Evolutionary conservation across 495 filamentous ascomycete genomes (phyloP).

Genomic region (Penicillium pulvis): DNA sequence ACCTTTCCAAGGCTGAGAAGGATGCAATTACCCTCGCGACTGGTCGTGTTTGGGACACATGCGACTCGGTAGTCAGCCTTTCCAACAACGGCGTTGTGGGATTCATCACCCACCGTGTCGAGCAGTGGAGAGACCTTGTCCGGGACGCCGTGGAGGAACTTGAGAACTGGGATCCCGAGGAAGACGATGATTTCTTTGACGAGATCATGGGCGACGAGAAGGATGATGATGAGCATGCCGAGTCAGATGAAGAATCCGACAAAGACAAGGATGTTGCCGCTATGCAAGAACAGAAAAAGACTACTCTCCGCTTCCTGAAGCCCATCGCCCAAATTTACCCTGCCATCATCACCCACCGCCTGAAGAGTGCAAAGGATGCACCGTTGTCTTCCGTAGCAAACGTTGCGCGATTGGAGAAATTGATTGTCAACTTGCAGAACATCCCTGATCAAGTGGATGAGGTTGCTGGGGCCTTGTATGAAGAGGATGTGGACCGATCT

Average conservation of each 20-base stretch:
- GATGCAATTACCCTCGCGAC: slow-evolving; percentile 43
- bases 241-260: slow-evolving; percentile 22
- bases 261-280: slow-evolving; percentile 33
- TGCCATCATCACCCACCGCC: slow-evolving; percentile 37
- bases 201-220: slow-evolving; percentile 39
- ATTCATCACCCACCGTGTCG: slow-evolving; percentile 60
- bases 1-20: slow-evolving; percentile 39
- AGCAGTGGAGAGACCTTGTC: slow-evolving; percentile 69
- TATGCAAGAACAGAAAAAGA: slow-evolving; percentile 41
- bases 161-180: slow-evolving; percentile 80
- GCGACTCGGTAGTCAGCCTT: slow-evolving; percentile 67
- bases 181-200: slow-evolving; percentile 55
- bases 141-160: slow-evolving; percentile 82
- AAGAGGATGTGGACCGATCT: slow-evolving; percentile 35
- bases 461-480: slow-evolving; percentile 51
- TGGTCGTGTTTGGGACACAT: slow-evolving; percentile 62
- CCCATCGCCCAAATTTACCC: slow-evolving; percentile 46
- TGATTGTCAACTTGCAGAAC: slow-evolving; percentile 35
- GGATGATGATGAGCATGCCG: slow-evolving; percentile 48
- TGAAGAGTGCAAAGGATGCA: slow-evolving; percentile 31
- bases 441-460: slow-evolving; percentile 52
- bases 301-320: slow-evolving; percentile 42
- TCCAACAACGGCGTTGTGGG: slow-evolving; percentile 65
- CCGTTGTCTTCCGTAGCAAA: slow-evolving; percentile 16
- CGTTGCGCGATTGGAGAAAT: slow-evolving; percentile 30